phyloP scores from a whole-genome alignment of 352 stramenopile species.

The Globisporangium okanoganense region DNA sequence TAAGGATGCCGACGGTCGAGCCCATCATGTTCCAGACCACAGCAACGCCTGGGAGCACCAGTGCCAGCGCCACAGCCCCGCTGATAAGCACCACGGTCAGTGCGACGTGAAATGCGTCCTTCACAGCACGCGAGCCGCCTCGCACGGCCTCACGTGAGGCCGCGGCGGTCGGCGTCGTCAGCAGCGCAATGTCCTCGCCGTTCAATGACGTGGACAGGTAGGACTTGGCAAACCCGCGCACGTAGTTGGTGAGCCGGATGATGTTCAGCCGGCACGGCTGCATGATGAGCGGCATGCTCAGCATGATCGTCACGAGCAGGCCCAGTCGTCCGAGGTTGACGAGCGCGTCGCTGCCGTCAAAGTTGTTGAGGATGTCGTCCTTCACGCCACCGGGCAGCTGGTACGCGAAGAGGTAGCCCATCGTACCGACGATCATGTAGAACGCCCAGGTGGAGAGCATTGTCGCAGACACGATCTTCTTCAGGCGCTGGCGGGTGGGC shows the following conservation, averaged over 20 bases:
- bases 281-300: conserved; percentile 84
- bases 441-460: conserved; percentile 92
- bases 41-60: conserved; percentile 70
- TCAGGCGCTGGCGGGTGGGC: conserved; percentile 89
- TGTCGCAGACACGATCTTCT: conserved; percentile 89
- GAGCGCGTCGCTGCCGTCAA: conserved; percentile 66
- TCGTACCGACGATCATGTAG: conserved; percentile 93
- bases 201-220: conserved; percentile 19
- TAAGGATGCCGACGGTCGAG: conserved; percentile 79
- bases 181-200: conserved; percentile 33
- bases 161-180: conserved; percentile 17
- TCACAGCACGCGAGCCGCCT: conserved; percentile 6
- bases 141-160: not conserved
- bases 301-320: conserved; percentile 75
- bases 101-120: conserved; percentile 43
- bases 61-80: conserved; percentile 57
- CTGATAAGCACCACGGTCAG: conserved; percentile 69
- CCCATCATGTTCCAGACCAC: conserved; percentile 90
- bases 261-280: conserved; percentile 80
- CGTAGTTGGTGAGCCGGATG: conserved; percentile 53
- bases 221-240: conserved; percentile 27
- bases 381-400: conserved; percentile 54
- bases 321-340: conserved; percentile 81
- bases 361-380: conserved; percentile 89
- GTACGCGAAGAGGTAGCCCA: conserved; percentile 88